Conservation (phyloP, 2,329 filamentous ascomycete species). For the Aspergillus luchuensis region DNA sequence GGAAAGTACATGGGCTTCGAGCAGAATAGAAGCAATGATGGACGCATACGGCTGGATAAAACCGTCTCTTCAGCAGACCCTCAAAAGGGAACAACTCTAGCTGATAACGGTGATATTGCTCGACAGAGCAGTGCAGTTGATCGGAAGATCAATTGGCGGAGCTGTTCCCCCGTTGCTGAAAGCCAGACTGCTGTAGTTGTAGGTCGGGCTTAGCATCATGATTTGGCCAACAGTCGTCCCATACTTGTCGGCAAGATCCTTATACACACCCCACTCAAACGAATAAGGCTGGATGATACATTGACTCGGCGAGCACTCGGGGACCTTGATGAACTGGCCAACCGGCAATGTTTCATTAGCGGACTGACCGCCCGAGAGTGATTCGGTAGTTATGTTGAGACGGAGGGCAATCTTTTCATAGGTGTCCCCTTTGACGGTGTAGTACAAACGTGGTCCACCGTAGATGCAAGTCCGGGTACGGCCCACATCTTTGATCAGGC, state of each 20-base stretch:
- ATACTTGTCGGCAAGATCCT: constrained; percentile 21
- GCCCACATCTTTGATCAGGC: constrained; percentile 12
- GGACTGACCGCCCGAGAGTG: constrained; percentile 1
- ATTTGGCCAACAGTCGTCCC: constrained; percentile 23
- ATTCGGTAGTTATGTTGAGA: constrained; percentile 18
- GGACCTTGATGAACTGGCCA: constrained; percentile 19
- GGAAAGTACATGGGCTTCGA: no score
- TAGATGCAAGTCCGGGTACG: constrained; percentile 16
- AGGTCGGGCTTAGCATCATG: constrained; percentile 24
- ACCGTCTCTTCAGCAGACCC: no score
- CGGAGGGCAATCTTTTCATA: constrained; percentile 15
- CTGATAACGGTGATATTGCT: background rate
- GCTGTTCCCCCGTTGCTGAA: background rate
- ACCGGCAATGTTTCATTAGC: background rate
- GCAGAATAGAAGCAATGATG: no score
- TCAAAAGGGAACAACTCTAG: no score
- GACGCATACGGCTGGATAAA: no score
- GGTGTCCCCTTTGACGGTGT: constrained; percentile 23
- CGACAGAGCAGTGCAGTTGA: constrained; percentile 1
- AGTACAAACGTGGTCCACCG: constrained; percentile 23
- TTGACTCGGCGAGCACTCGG: constrained; percentile 15
- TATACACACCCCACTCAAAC: constrained; percentile 21
- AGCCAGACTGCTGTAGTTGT: constrained; percentile 13
- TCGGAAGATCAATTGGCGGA: background rate
- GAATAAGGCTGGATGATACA: constrained; percentile 19